These are phyloP conservation scores for Annona squamosa DNA, from an alignment of 164 flowering plant species.

Conservation along the genomic window DNA sequence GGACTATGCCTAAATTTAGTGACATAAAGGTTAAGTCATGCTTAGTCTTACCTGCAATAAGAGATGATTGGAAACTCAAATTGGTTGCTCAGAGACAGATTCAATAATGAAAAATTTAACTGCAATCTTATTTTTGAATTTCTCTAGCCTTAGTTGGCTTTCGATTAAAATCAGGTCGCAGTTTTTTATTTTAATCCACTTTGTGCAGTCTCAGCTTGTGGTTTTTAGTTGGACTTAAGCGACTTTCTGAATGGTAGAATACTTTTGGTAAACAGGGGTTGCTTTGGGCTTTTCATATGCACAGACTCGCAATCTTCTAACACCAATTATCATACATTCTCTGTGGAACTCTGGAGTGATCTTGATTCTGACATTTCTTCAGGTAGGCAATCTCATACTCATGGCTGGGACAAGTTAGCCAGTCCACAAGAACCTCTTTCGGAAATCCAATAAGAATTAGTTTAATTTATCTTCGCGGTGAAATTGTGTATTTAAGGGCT, in stretches of 20 bases:
- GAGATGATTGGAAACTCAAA: not conserved
- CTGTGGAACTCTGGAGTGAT: slow-evolving; percentile 94
- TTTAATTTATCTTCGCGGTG: no score
- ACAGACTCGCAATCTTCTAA: slow-evolving; percentile 87
- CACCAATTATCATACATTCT: slow-evolving; percentile 85
- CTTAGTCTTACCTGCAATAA: not conserved
- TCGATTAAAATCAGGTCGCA: not conserved
- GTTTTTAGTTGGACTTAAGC: not conserved
- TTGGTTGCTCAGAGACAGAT: not conserved
- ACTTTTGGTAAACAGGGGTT: slow-evolving; percentile 32
- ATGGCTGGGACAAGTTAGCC: no score
- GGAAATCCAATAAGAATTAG: no score
- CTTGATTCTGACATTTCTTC: slow-evolving; percentile 71
- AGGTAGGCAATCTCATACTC: slow-evolving; percentile 32
- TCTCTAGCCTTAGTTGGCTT: no score
- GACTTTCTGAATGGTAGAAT: not conserved
- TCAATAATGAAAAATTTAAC: no score
- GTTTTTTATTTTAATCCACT: no score
- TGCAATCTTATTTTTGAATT: no score
- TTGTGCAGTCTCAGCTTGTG: not conserved
- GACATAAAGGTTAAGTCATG: not conserved
- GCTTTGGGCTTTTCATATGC: slow-evolving; percentile 92
- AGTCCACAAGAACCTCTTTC: no score
- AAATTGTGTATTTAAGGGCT: not conserved
- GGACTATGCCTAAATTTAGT: not conserved